phyloP scores from a whole-genome alignment of 148 eudicot species.

The Silene latifolia region DNA sequence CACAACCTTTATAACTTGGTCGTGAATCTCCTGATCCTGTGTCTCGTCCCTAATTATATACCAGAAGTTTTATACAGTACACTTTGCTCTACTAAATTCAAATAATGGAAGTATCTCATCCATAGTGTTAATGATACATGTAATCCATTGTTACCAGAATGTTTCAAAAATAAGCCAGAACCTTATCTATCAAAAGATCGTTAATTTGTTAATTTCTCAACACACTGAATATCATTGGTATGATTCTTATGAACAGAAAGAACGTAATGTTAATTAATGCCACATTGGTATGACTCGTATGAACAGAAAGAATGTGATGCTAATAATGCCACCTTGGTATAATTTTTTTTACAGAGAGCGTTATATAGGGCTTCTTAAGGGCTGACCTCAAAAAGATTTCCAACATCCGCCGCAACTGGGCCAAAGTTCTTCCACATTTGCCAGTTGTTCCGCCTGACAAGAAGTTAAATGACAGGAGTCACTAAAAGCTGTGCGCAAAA shows the following conservation, averaged over 20 bases:
- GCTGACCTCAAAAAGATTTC: conserved; percentile 64
- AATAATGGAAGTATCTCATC: background rate
- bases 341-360: background rate
- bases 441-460: conserved; percentile 82
- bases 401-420: conserved; percentile 75
- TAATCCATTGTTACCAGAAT: background rate
- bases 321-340: background rate
- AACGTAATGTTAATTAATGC: background rate
- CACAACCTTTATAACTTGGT: background rate
- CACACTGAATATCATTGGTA: background rate
- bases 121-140: background rate
- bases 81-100: background rate
- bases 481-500: background rate
- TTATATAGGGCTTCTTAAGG: conserved; percentile 4
- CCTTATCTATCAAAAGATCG: background rate
- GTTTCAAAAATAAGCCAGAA: background rate
- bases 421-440: conserved; percentile 96
- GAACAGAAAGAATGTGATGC: background rate
- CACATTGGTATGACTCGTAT: background rate
- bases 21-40: background rate
- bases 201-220: background rate
- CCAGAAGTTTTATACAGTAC: background rate
- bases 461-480: background rate
- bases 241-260: too few relatives aligned
- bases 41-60: background rate